Evolutionary conservation across 129 eudicot genomes (phyloP), one percentile per base, ranked within the genome.

Genomic region (Lactuca saligna): DNA sequence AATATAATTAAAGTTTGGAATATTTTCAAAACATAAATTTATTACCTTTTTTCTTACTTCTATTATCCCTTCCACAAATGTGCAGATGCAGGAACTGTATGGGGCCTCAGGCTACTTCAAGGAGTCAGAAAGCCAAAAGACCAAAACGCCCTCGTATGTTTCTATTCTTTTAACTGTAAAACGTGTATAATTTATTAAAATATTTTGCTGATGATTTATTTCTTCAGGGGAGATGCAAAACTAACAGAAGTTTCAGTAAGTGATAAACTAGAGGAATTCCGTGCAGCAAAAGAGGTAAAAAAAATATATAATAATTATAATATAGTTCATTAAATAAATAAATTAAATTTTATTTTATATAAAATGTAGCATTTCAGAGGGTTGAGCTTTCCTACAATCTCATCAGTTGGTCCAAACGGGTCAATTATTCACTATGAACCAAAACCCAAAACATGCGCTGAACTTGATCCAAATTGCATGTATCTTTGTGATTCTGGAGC

Each of bases 401-500:
- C 99, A 50, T 94, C 99, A 50, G 97, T 94, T 74, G 99, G 99
- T 75, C 79, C 99, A 72, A 89, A 94, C 70, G 99, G 90, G 44
- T 95, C 99, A 44, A 82, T 94, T 65, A 94, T 94, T 67, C 99
- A 94, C 71, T 94, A 94, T 68, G 64, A 54, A 56, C 99, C 99
- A 50, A 90, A 83, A 62, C 80, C 84, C 17, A 74, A 94, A 83
- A 87, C 93, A 16, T 94, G 99, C 63, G 83, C 99, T 8, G 99
- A 94, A 76, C 89, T 94, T 63, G 93, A 87, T 74, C 99, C 99
- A 44, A 81, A 89, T 61, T 66, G 81, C 76, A 89, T 94, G 79
- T 94, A 94, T 73, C 86, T 94, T 46, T 87, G 82, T 76, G 99
- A 94, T 72, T 94, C 99, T 13, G 99, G 99, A 78, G 99, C 93